Evolutionary conservation across 192 early-diverging fungal species (phyloP).

Genomic region (Umbelopsis isabellina): DNA sequence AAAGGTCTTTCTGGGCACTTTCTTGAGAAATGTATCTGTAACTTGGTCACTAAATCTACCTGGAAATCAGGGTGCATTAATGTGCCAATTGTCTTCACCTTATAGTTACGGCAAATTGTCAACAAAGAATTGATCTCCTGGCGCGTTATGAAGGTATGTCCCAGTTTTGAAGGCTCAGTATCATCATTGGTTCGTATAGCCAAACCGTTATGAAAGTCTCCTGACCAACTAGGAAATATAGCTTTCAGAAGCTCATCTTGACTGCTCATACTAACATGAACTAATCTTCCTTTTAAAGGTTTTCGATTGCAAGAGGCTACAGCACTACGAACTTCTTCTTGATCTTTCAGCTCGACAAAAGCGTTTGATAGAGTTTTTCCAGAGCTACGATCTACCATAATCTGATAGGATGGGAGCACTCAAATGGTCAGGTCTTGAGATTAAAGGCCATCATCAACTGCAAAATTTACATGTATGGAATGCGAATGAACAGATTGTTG

Average conservation of each 20-base stretch:
- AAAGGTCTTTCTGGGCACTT: constrained; percentile 77
- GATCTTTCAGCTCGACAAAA: background rate
- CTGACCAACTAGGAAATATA: constrained; percentile 54
- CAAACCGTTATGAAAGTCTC: constrained; percentile 44
- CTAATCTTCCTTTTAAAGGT: constrained; percentile 58
- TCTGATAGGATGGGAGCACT: background rate
- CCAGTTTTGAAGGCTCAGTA: background rate
- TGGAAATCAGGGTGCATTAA: background rate
- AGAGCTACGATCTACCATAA: background rate
- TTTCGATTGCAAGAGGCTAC: constrained; percentile 50
- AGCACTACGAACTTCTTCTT: constrained; percentile 50
- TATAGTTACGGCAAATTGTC: constrained; percentile 66
- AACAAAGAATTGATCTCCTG: constrained; percentile 69
- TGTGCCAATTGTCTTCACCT: constrained; percentile 40
- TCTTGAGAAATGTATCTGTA: constrained; percentile 71
- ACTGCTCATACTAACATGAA: constrained; percentile 43
- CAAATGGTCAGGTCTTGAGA: no score
- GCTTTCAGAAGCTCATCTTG: constrained; percentile 55
- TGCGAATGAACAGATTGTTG: background rate
- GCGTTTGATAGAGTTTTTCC: constrained; percentile 10
- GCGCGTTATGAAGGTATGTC: constrained; percentile 49
- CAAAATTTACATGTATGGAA: background rate
- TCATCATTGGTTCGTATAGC: constrained; percentile 23
- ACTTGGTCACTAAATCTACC: background rate
- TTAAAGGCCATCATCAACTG: no score